Conservation (phyloP, 768 basidiomycete species). For the Amanita phalloides region DNA sequence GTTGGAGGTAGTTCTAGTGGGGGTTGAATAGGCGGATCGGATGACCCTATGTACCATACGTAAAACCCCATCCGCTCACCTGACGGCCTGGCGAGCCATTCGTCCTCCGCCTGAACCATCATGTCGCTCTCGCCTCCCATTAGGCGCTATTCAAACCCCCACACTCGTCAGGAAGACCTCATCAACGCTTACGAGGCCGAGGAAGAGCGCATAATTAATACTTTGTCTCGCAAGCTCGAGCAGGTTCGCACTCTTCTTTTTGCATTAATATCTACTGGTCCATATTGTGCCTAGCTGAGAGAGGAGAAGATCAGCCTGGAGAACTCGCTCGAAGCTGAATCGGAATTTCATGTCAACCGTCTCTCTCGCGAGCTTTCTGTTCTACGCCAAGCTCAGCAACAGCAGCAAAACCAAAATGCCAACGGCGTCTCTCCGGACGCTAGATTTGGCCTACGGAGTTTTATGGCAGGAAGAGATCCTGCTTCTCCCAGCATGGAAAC, state of each 20-base stretch:
- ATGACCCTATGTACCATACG: not conserved
- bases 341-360: constrained; percentile 75
- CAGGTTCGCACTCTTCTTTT: constrained; percentile 36
- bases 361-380: constrained; percentile 61
- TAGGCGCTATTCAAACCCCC: constrained; percentile 43
- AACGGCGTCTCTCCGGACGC: constrained; percentile 22
- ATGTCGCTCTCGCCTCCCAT: constrained; percentile 48
- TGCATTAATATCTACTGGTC: not conserved
- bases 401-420: constrained; percentile 23
- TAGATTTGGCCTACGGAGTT: constrained; percentile 18
- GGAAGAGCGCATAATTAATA: constrained; percentile 81
- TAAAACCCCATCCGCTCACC: not conserved
- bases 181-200: constrained; percentile 88
- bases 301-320: constrained; percentile 82
- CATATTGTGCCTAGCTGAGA: constrained; percentile 37
- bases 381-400: constrained; percentile 49
- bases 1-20: not conserved
- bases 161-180: constrained; percentile 58
- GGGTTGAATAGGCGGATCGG: not conserved
- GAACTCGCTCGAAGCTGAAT: constrained; percentile 75
- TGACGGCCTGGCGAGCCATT: not conserved
- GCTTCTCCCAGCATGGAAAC: constrained; percentile 37
- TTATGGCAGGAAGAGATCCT: constrained; percentile 16
- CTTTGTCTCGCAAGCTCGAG: constrained; percentile 75
- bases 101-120: constrained; percentile 4